Base-by-base conservation (phyloP, 2,329 filamentous ascomycete genomes). In the Amylocarpus encephaloides region DNA sequence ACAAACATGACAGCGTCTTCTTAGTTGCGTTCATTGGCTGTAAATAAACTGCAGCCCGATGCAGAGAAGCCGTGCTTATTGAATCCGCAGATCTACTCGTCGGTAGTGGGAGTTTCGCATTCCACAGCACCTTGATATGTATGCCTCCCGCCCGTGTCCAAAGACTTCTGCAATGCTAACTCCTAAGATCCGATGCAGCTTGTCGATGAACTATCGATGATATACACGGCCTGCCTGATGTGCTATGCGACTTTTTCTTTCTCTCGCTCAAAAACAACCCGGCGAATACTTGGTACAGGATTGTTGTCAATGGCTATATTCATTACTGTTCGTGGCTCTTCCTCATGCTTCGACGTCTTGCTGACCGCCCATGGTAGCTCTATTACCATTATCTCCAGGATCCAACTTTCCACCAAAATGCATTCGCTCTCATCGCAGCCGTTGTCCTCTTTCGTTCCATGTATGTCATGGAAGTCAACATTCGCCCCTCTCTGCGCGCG, bases 1-100 rank as follows among this genome's bases (percentile, higher is more conserved):
- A 94, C 68, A 75, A 76, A 13, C 88, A 95, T 68, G 86, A 89
- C 49, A 71, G 68, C 12, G 84, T 95, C 52, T 95, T 94, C 68
- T 64, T 86, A 44, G 71, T 94, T 2, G 76, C 77, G 30, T 86
- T 82, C 59, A 46, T 64, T 22, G 68, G 69, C 26, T 70, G 58
- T 59, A 55, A 53, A 53, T n/a, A 15, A 18, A 15, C 13, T 7
- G 1, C 11, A 18, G 9, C 12, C 9, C 13, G 35, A 15, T 16
- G 15, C 3, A 12, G 32, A 6, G 13, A 39, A 43, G 43, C 46
- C 12, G 19, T n/a, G 22, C 43, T 26, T 32, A 30, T 48, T 48
- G 40, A 34, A 33, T 19, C 16, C 16, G 4, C 40, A 61, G 57
- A 70, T 58, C 43, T 67, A 30, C 58, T 67, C 19, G 67, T 71